These are phyloP conservation scores for Mediolabrus comicus DNA, from an alignment of 108 stramenopile genomes.

Conservation along the genomic window DNA sequence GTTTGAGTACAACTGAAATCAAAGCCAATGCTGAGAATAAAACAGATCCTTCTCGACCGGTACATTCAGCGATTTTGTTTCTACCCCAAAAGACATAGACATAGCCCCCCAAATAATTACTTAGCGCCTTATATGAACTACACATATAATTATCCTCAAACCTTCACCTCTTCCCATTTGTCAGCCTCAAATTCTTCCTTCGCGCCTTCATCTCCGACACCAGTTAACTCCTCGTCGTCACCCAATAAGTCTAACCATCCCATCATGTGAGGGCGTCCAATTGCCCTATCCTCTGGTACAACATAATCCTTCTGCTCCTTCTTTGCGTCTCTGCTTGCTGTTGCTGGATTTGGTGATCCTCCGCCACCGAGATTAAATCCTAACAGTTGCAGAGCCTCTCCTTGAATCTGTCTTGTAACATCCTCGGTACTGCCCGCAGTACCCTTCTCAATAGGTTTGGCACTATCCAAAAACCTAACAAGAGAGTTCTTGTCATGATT, in stretches of 20 bases:
- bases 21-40: constrained; percentile 14
- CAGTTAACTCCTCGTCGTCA: constrained; percentile 47
- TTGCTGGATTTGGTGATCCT: constrained; percentile 4
- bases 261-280: constrained; percentile 76
- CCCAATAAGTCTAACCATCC: constrained; percentile 73
- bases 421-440: constrained; percentile 38
- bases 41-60: constrained; percentile 29
- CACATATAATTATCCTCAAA: background rate
- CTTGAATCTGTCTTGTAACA: constrained; percentile 35
- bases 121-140: background rate
- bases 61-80: constrained; percentile 39
- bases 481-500: constrained; percentile 64
- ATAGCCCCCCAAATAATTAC: background rate
- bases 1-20: constrained; percentile 39
- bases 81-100: background rate
- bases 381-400: constrained; percentile 40
- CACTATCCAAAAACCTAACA: constrained; percentile 75
- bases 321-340: background rate
- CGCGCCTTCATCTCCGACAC: background rate
- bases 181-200: constrained; percentile 45
- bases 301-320: constrained; percentile 46
- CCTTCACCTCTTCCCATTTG: constrained; percentile 41
- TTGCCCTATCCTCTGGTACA: constrained; percentile 66
- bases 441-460: constrained; percentile 38
- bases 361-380: constrained; percentile 45